Percentiles rank a stretch among this genome's conserved stretches.
phyloP scores from a whole-genome alignment of 2,329 filamentous ascomycete genomes.

The Aspergillus arachidicola region DNA sequence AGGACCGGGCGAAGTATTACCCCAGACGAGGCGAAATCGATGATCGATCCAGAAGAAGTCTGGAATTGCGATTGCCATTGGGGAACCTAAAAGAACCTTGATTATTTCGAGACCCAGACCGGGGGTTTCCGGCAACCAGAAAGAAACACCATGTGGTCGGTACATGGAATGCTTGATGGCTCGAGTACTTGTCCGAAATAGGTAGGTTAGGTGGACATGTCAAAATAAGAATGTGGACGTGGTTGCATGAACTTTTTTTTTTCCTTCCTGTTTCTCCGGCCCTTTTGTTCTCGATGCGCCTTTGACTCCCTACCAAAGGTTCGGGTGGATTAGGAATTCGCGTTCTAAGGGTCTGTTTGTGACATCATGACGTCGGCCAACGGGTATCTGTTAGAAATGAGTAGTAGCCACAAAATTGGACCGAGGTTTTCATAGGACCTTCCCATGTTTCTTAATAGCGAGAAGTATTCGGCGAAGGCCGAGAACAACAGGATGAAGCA shows the following conservation, averaged over 20 bases:
- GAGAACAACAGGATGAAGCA: neutral
- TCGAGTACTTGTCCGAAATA: neutral
- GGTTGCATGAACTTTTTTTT: constrained; percentile 7
- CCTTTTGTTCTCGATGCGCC: neutral
- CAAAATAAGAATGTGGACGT: neutral
- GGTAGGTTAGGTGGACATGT: constrained; percentile 3
- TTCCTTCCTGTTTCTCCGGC: neutral
- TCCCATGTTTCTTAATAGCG: neutral
- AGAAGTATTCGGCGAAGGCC: neutral
- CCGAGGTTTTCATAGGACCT: neutral
- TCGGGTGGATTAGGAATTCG: constrained; percentile 6
- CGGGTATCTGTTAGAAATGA: neutral
- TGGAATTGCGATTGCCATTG: neutral
- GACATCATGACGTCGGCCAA: constrained; percentile 15
- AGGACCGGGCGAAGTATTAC: constrained; percentile 51
- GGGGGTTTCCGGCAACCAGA: constrained; percentile 3
- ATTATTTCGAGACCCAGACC: neutral
- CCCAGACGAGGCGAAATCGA: constrained; percentile 39
- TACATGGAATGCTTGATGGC: neutral
- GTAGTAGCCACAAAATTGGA: neutral
- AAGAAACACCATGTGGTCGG: neutral
- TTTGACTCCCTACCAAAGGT: constrained; percentile 9
- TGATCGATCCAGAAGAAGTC: constrained; percentile 12
- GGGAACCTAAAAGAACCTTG: constrained; percentile 1
- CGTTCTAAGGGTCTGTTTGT: neutral